Evolutionary conservation across 208 protist species (phyloP), one percentile per base, ranked within the genome.

Genomic region (Kentomonas sorsogonicus): DNA sequence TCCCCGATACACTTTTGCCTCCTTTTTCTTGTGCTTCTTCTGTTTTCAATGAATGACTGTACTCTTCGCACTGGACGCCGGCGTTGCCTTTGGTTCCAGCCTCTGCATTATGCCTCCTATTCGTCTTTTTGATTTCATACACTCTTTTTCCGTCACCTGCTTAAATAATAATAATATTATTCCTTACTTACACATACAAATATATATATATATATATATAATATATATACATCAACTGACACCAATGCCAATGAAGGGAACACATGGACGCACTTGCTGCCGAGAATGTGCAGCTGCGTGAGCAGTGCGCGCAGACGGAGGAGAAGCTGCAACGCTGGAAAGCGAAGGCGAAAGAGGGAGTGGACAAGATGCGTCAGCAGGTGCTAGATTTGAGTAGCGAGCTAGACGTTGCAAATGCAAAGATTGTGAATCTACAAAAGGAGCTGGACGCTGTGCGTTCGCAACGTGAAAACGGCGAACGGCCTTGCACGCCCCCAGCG

Each of bases 291-390:
- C 66, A 60, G 2, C 61, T 91, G 26, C 60, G 61, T 23, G 68
- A 65, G n/a, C 78, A 86, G 50, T 72, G 89, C 6, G 31, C 45
- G 33, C 69, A 81, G 22, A 73, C 72, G 10, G 48, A 86, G 36
- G 59, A 75, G n/a, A 85, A 90, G 40, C 68, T 95, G 18, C 48
- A 29, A 20, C 40, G 46, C 4, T 95, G 89, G 86, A 91, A 93
- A 41, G 72, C 71, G 26, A 83, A 86, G 60, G 76, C 85, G 3
- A 79, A 95, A 46, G 33, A 29, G 16, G 89, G 80, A 2, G 83
- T 93, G 11, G 78, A 91, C n/a, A 64, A 86, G 53, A 47, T 92
- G 34, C 72, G 89, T 5, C 43, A 51, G n/a, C 79, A 75, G 11
- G 72, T 93, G 13, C 51, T 83, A 1, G 66, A 85, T 16, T 61